Percentiles rank a stretch among this genome's conserved stretches.
These are phyloP conservation scores for Colletotrichum truncatum DNA, from an alignment of 2,329 filamentous ascomycete species.

Conservation along the genomic window DNA sequence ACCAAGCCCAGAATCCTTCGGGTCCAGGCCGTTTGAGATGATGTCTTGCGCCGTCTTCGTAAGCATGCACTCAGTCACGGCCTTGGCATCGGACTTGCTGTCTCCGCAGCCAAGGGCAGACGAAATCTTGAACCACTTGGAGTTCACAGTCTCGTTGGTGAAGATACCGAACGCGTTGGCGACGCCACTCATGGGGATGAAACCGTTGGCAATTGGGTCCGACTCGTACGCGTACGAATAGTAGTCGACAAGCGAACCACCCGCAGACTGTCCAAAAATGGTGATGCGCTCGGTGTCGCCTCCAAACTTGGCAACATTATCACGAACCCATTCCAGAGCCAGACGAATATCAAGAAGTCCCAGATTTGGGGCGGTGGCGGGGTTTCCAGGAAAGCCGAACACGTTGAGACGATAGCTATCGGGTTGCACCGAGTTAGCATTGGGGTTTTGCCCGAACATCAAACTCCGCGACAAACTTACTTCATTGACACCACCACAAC, in stretches of 20 bases:
- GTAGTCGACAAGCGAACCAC: conserved; percentile 48
- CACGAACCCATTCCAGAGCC: conserved; percentile 34
- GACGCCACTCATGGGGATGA: conserved; percentile 54
- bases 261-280: conserved; percentile 40
- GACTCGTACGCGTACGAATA: conserved; percentile 58
- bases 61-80: conserved; percentile 33
- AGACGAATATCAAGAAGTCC: conserved; percentile 33
- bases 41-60: conserved; percentile 14
- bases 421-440: conserved; percentile 11
- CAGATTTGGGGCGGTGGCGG: conserved; percentile 25
- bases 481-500: conserved; percentile 58
- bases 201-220: conserved; percentile 57
- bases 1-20: not conserved
- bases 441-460: not conserved
- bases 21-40: not conserved
- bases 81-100: conserved; percentile 28
- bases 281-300: conserved; percentile 35
- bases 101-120: conserved; percentile 38
- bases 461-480: conserved; percentile 11
- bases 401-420: conserved; percentile 50
- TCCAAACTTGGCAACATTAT: conserved; percentile 33
- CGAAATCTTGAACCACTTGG: conserved; percentile 32
- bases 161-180: conserved; percentile 37
- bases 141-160: conserved; percentile 22
- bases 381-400: conserved; percentile 49